Evolutionary conservation across 106 monocot genomes (phyloP), one percentile per base, ranked within the genome.

Genomic region (Chionographis japonica): DNA sequence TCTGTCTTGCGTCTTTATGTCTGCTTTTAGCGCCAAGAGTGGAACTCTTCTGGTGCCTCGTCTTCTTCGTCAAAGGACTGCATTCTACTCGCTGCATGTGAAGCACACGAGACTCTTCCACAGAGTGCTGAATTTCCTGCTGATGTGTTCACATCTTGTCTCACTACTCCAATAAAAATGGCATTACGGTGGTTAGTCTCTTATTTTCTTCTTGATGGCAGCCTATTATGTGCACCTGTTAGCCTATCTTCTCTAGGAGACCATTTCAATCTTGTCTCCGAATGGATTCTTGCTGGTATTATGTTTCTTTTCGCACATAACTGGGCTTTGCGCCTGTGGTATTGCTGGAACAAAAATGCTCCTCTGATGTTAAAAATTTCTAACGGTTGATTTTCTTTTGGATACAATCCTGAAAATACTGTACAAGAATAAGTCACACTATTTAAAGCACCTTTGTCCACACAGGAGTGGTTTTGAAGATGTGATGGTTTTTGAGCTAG

Each of bases 151-250:
- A 98, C 97, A 4, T 85, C 97, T 51, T 92, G 97, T 70, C 76
- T 98, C 35, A 98, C 89, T 38, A 98, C 97, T 20, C 92, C 97
- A 49, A 98, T 98, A 62, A 91, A 87, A 78, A 94, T 94, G 94
- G 94, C 94, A 27, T 73, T 94, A 42, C 84, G 81, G 10, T 94
- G 94, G 94, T 94, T 37, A 76, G 81, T 85, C 61, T 63, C 46
- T 8, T 60, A 3, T 54, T 20, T 58, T 36, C 4, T 70, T 43
- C 19, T 50, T 36, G 18, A 27, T 13, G 52, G 52, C 35, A n/a
- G 35, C 36, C 14, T 38, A 11, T 66, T 37, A 3, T n/a, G 7
- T 52, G 8, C 37, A 8, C 38, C 36, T 60, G 3, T 63, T 27
- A 4, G n/a, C 12, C 63, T 46, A 5, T 37, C 16, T 36, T 27